Evolutionary conservation across 495 filamentous ascomycete genomes (phyloP).

Genomic region (Aspergillus nidulans): DNA sequence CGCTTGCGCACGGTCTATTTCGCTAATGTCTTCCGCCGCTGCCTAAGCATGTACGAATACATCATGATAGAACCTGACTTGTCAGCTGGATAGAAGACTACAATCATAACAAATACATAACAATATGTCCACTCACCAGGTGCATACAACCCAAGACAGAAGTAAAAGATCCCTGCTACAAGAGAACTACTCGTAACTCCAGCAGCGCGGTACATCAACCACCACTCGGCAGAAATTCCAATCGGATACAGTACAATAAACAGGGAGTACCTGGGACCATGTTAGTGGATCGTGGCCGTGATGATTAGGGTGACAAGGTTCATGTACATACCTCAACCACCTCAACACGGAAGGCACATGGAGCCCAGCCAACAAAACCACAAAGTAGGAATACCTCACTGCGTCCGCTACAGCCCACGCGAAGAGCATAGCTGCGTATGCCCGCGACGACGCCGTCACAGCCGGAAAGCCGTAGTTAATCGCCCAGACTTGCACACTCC

Average conservation of each 20-base stretch:
- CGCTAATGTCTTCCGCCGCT: constrained; percentile 56
- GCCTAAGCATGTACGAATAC: constrained; percentile 77
- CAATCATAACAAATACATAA: not conserved
- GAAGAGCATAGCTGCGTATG: constrained; percentile 46
- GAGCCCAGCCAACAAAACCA: constrained; percentile 25
- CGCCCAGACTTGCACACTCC: constrained; percentile 51
- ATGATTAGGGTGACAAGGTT: too few relatives aligned
- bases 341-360: constrained; percentile 31
- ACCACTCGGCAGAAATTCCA: constrained; percentile 48
- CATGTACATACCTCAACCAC: constrained; percentile 39
- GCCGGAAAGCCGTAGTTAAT: constrained; percentile 41
- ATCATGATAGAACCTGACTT: constrained; percentile 65
- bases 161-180: constrained; percentile 28
- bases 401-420: constrained; percentile 51
- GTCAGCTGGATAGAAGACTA: not conserved
- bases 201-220: constrained; percentile 41
- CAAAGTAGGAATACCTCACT: constrained; percentile 51
- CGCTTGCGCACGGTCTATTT: not conserved
- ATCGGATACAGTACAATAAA: constrained; percentile 45
- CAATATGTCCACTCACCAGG: constrained; percentile 50
- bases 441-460: constrained; percentile 24
- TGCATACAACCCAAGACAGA: constrained; percentile 60
- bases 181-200: constrained; percentile 17
- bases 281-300: too few relatives aligned
- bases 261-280: constrained; percentile 30